A percentile compares a stretch with the other conserved stretches of the same genome.
phyloP scores from a whole-genome alignment of 768 basidiomycete genomes.

The Saitozyma podzolica region DNA sequence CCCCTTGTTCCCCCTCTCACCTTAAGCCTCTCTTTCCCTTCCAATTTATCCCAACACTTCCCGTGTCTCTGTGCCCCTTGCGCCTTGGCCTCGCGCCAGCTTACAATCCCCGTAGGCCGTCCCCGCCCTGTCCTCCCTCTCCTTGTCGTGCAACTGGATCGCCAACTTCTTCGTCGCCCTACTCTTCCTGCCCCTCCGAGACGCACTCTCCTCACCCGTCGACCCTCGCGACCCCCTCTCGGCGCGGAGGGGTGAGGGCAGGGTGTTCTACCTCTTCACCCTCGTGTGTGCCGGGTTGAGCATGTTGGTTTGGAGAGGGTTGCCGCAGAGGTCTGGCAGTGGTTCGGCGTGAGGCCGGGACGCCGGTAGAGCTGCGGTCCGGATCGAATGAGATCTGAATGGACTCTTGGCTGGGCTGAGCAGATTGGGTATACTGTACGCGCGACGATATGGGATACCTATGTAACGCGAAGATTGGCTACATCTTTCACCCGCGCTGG shows the following conservation, averaged over 20 bases:
- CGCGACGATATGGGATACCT: too few species aligned
- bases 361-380: too few species aligned
- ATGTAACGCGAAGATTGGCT: too few species aligned
- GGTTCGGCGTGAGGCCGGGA: too few species aligned
- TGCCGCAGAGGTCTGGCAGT: constrained; percentile 2
- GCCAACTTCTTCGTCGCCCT: constrained; percentile 82
- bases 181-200: constrained; percentile 78
- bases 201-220: constrained; percentile 57
- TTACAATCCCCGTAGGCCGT: constrained; percentile 60
- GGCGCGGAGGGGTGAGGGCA: constrained; percentile 66
- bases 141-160: constrained; percentile 75
- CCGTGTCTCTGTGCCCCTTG: constrained; percentile 3
- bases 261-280: constrained; percentile 85
- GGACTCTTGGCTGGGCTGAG: too few species aligned
- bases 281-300: constrained; percentile 56
- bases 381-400: too few species aligned
- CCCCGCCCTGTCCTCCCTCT: constrained; percentile 74
- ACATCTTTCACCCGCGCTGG: too few species aligned
- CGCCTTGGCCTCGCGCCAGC: background rate
- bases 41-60: constrained; percentile 12
- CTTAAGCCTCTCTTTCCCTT: constrained; percentile 45
- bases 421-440: too few species aligned
- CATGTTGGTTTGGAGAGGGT: constrained; percentile 35
- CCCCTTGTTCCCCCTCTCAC: constrained; percentile 30
- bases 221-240: constrained; percentile 49